Base-by-base conservation (phyloP, 2,329 filamentous ascomycete species). In the Beauveria brongniartii region DNA sequence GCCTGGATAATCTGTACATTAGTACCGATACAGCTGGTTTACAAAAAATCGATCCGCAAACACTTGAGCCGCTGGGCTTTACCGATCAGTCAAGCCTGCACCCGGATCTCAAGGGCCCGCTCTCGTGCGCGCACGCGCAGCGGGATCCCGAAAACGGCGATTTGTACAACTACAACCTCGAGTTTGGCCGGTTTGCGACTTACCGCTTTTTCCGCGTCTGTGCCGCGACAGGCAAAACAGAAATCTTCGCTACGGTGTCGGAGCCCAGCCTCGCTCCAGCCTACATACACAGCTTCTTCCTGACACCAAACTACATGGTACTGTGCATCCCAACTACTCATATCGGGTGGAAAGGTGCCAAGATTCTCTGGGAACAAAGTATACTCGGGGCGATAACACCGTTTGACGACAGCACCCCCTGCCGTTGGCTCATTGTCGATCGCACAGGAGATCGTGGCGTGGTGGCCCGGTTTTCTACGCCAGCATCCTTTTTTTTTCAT, bases 221-320 rank as follows among this genome's bases (percentile, higher is more conserved):
- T 20, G 82, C 84, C 0, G 70, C 78, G 0, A 87, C 84, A 0
- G 88, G 87, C 0, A 75, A 83, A 59, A 90, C 89, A 0, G 81
- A 84, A 0, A 86, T 94, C 20, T 79, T 95, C 0, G 90, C 90
- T 3, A 86, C 82, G 0, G 82, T 94, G 62, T 72, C 74, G 0
- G 77, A 75, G 3, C 71, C 73, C 4, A 75, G 77, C 3, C 70
- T 80, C 3, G 74, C 74, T 2, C 75, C 88, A 0, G 86, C 89
- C 0, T 95, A 94, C 67, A 83, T 95, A n/a, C 91, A 95, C 74
- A 93, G 90, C 9, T 81, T 93, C 67, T 91, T 91, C 67, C 73
- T 95, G 28, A 88, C 89, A 0, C 75, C 83, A 18, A 83, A 86
- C 66, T 89, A 87, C 67, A 83, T 92, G 2, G 75, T 94, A 0